Evolutionary conservation across 2,329 filamentous ascomycete species (phyloP).

Genomic region (Xylaria sp.): DNA sequence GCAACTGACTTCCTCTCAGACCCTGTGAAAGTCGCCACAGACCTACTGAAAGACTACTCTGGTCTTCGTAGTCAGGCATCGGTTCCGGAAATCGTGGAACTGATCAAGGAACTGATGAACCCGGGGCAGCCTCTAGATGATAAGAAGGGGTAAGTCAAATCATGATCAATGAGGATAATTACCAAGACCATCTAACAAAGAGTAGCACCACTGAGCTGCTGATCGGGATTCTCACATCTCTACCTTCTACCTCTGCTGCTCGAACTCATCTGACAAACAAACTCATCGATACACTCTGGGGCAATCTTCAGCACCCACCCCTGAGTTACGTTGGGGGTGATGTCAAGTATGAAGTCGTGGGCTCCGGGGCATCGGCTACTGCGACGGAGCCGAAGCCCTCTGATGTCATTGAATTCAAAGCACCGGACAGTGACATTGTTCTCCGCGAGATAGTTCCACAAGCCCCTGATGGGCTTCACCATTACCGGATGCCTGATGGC

Average conservation of each 20-base stretch:
- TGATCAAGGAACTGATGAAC: slow-evolving; percentile 49
- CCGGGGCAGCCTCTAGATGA: slow-evolving; percentile 69
- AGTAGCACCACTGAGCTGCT: slow-evolving; percentile 55
- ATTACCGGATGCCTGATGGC: slow-evolving; percentile 54
- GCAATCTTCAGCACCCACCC: slow-evolving; percentile 65
- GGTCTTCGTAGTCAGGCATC: slow-evolving; percentile 48
- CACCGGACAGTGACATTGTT: slow-evolving; percentile 52
- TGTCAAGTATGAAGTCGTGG: slow-evolving; percentile 54
- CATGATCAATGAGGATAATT: background rate
- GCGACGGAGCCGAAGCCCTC: slow-evolving; percentile 49
- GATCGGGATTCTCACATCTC: slow-evolving; percentile 54
- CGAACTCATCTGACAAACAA: slow-evolving; percentile 58
- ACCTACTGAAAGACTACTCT: slow-evolving; percentile 50
- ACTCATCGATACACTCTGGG: slow-evolving; percentile 65
- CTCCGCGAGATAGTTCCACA: slow-evolving; percentile 53
- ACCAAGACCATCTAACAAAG: slow-evolving; percentile 37
- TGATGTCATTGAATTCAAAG: slow-evolving; percentile 55
- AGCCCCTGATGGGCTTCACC: slow-evolving; percentile 51
- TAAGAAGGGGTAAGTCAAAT: slow-evolving; percentile 56
- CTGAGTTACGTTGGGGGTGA: slow-evolving; percentile 57
- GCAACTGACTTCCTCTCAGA: slow-evolving; percentile 48
- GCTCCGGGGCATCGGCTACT: slow-evolving; percentile 49
- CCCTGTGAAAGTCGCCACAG: slow-evolving; percentile 50
- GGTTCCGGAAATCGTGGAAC: slow-evolving; percentile 46
- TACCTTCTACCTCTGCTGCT: slow-evolving; percentile 51